These are phyloP conservation scores for Fusarium equiseti DNA, from an alignment of 2,329 filamentous ascomycete species.

Conservation along the genomic window DNA sequence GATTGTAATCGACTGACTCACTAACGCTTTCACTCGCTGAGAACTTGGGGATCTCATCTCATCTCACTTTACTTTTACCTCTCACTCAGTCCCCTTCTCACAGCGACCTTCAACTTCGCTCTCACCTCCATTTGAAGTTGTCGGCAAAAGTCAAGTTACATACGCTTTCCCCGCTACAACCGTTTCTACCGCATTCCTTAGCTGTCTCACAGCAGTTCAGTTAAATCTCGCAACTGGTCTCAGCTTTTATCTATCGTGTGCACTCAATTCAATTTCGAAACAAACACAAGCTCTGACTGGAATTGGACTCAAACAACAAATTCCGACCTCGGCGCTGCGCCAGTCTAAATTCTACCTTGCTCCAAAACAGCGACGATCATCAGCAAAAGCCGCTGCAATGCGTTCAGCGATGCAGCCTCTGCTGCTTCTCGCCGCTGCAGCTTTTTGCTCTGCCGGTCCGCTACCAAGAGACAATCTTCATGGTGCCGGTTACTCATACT, in stretches of 20 bases:
- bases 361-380: constrained; percentile 8
- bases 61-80: constrained; percentile 21
- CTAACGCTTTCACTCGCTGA: constrained; percentile 3
- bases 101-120: constrained; percentile 23
- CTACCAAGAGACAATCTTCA: constrained; percentile 64
- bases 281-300: constrained; percentile 14
- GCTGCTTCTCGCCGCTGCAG: constrained; percentile 55
- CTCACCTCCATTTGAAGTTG: constrained; percentile 5
- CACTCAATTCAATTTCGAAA: constrained; percentile 25
- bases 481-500: constrained; percentile 62
- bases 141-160: constrained; percentile 11
- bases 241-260: constrained; percentile 1
- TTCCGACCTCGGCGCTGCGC: constrained; percentile 19
- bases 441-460: constrained; percentile 58
- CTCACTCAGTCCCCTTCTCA: constrained; percentile 13
- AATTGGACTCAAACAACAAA: constrained; percentile 26
- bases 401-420: constrained; percentile 48
- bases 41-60: constrained; percentile 4
- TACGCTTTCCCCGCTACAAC: constrained; percentile 28
- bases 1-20: constrained; percentile 21
- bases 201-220: constrained; percentile 29
- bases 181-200: constrained; percentile 34
- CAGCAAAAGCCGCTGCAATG: constrained; percentile 33
- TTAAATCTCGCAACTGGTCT: constrained; percentile 31
- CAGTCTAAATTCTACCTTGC: constrained; percentile 2